A percentile compares a stretch with the other conserved stretches of the same genome.
phyloP scores from a whole-genome alignment of 441 rosid species.

The Syzygium malaccense region DNA sequence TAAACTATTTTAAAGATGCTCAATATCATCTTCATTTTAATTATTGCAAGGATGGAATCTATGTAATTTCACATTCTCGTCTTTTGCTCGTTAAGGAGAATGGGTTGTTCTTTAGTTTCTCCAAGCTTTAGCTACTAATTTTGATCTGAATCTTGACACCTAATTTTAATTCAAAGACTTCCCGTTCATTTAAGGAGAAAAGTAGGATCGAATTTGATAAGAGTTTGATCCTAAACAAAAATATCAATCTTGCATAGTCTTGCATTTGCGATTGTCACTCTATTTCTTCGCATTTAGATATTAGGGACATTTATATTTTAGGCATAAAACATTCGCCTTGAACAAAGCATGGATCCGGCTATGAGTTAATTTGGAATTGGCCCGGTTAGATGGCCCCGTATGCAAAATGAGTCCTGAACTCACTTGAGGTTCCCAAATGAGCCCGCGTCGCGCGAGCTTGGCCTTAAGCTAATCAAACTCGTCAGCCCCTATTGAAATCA shows the following conservation, averaged over 20 bases:
- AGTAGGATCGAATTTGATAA: too few species aligned
- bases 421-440: background rate
- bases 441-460: fast-evolving
- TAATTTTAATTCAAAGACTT: background rate
- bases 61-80: too few species aligned
- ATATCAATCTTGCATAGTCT: background rate
- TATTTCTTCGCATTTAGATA: background rate
- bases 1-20: background rate
- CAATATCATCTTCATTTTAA: background rate
- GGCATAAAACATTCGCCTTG: background rate
- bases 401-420: background rate
- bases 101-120: too few species aligned
- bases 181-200: background rate
- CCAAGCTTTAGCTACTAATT: too few species aligned
- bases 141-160: background rate
- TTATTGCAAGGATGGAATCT: too few species aligned
- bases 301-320: background rate
- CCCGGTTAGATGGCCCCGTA: background rate
- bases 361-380: fast-evolving
- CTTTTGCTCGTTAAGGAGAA: too few species aligned
- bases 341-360: background rate
- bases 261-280: too few species aligned
- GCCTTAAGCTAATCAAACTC: background rate
- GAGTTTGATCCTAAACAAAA: background rate
- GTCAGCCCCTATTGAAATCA: fast-evolving